phyloP scores from a whole-genome alignment of 2,329 filamentous ascomycete genomes.

The Ophioceras dolichostomum region DNA sequence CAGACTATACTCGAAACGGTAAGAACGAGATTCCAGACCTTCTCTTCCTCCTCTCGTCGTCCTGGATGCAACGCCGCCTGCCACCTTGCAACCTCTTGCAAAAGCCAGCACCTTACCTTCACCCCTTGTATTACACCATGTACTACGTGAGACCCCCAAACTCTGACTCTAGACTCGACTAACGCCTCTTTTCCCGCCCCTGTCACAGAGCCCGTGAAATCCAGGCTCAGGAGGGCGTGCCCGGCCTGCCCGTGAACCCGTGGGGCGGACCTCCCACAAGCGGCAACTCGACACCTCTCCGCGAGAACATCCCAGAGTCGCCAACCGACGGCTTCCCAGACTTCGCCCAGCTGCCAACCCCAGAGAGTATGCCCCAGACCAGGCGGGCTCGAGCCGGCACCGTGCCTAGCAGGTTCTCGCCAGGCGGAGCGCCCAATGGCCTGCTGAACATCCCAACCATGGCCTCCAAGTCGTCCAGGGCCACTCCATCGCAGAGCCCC shows the following conservation, averaged over 20 bases:
- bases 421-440: conserved; percentile 53
- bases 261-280: conserved; percentile 97
- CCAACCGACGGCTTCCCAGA: conserved; percentile 93
- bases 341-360: conserved; percentile 60
- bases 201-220: conserved; percentile 94
- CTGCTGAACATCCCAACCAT: conserved; percentile 41
- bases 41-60: conserved; percentile 9
- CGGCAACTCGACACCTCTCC: conserved; percentile 88
- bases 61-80: neutral
- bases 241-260: conserved; percentile 52
- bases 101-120: neutral
- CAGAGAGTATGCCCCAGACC: conserved; percentile 52
- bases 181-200: no score
- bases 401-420: conserved; percentile 87
- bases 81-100: neutral
- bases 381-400: conserved; percentile 86
- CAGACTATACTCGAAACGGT: conserved; percentile 89
- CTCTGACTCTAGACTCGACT: no score
- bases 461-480: conserved; percentile 68
- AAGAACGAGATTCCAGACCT: no score
- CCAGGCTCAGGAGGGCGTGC: conserved; percentile 85
- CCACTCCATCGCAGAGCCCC: conserved; percentile 76
- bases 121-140: no score
- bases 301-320: conserved; percentile 95
- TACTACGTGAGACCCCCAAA: no score